Percentiles rank a stretch among this genome's conserved stretches.
These are phyloP conservation scores for Umbelopsis ramanniana DNA, from an alignment of 192 early-diverging fungal species.

Conservation along the genomic window DNA sequence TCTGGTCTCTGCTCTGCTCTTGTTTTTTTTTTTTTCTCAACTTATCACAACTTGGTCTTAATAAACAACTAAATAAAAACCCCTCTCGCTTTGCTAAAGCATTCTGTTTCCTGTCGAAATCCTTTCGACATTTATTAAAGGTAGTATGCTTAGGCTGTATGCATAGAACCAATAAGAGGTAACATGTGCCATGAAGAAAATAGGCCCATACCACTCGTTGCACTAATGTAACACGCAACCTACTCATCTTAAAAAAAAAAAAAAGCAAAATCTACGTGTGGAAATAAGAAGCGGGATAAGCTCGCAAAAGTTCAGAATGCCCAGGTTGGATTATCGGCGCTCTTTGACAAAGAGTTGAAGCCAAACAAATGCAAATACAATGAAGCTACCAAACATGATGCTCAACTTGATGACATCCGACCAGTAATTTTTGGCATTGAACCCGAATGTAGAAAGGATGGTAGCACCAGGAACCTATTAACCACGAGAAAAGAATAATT, in stretches of 20 bases:
- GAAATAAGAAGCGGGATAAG: too few relatives aligned
- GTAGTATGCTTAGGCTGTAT: too few relatives aligned
- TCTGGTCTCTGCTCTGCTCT: too few relatives aligned
- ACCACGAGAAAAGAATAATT: neutral
- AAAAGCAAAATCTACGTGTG: neutral
- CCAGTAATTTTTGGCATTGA: constrained; percentile 85
- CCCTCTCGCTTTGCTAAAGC: too few relatives aligned
- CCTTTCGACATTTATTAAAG: too few relatives aligned
- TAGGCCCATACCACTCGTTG: neutral
- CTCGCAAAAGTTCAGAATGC: neutral
- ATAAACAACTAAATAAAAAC: too few relatives aligned
- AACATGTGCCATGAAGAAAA: neutral
- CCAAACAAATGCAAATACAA: constrained; percentile 77
- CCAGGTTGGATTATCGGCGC: constrained; percentile 54
- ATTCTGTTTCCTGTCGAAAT: too few relatives aligned
- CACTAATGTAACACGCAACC: neutral
- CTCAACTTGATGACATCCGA: constrained; percentile 69
- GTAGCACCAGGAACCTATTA: constrained; percentile 78
- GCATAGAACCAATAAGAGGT: neutral
- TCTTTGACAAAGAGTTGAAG: constrained; percentile 84
- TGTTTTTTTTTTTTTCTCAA: too few relatives aligned
- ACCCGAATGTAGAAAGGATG: constrained; percentile 87
- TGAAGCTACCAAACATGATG: constrained; percentile 61
- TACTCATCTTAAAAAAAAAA: neutral
- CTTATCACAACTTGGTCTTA: too few relatives aligned